Evolutionary conservation across 805 yeast species (phyloP), one percentile per base, ranked within the genome.

Genomic region (Yarrowia sp.): DNA sequence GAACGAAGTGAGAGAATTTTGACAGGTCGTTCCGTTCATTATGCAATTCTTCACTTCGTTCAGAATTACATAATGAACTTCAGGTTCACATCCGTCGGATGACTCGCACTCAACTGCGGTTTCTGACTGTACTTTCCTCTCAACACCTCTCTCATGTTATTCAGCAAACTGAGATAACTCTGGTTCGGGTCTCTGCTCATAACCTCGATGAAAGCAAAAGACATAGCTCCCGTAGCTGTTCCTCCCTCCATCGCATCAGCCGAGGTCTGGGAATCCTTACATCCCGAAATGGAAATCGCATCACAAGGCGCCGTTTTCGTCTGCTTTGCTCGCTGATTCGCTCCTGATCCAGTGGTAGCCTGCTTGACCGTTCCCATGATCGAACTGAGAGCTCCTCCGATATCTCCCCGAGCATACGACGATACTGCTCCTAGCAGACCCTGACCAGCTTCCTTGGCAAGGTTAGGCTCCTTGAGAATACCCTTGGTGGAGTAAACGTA

Each of bases 401-500:
- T 75, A 72, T 90, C 87, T 46, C 90, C 91, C 0, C 82, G 74
- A 15, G 87, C 84, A 75, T 89, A 90, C 0, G 87, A 84, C 76
- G 81, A 76, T 5, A 89, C 81, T 2, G 91, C 86, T 36, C 81
- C 79, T 70, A 90, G 74, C 2, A 90, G 86, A 50, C 88, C 91
- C 65, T 81, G 80, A 12, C 93, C 92, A 7, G 91, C 88, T 71
- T 89, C 92, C 75, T 89, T 88, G 80, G 89, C 84, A 73, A 90
- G 77, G 75, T 88, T 89, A 52, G 93, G 93, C 77, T 90, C 96
- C 78, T 91, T 91, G 63, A 91, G 76, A 3, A 89, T 87, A 70
- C 97, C 97, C 75, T 90, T 89, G 16, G 94, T 90, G 4, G 95
- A 89, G 77, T 91, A 91, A 59, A 85, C 82, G 73, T 85, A 91